Evolutionary conservation across 305 asterid genomes (phyloP).

Genomic region (Petunia hybrid): DNA sequence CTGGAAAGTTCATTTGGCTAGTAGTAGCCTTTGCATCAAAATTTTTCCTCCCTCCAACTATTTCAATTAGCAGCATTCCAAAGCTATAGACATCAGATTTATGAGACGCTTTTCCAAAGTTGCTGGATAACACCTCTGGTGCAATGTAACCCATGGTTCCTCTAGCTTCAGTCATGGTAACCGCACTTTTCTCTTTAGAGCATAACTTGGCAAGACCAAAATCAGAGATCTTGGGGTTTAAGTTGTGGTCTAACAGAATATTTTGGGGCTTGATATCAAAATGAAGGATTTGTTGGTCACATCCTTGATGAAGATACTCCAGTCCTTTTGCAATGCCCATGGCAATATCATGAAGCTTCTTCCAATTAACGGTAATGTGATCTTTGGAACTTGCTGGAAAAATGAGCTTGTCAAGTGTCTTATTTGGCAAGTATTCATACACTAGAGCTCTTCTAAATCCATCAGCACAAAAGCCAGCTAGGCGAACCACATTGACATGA

Average conservation of each 20-base stretch:
- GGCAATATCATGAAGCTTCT: constrained; percentile 45
- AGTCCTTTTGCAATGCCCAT: constrained; percentile 51
- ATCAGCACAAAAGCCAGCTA: constrained; percentile 55
- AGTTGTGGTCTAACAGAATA: constrained; percentile 41
- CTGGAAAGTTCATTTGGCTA: constrained; percentile 41
- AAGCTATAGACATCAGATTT: constrained; percentile 53
- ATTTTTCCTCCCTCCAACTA: constrained; percentile 52
- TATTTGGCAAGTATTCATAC: constrained; percentile 47
- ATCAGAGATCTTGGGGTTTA: constrained; percentile 45
- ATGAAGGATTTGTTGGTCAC: constrained; percentile 53
- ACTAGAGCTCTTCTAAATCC: constrained; percentile 47
- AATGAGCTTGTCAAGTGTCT: constrained; percentile 49
- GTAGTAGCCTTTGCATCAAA: constrained; percentile 31
- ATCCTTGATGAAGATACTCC: constrained; percentile 58
- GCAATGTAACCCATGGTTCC: constrained; percentile 55
- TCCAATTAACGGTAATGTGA: constrained; percentile 32
- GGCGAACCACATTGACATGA: constrained; percentile 52
- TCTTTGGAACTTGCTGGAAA: constrained; percentile 29
- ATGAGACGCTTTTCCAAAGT: constrained; percentile 46
- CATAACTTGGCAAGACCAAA: constrained; percentile 51
- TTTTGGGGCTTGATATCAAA: constrained; percentile 54
- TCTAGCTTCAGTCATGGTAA: constrained; percentile 47
- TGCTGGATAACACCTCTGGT: constrained; percentile 49
- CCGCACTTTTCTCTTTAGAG: constrained; percentile 47
- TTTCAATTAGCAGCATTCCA: constrained; percentile 51